Evolutionary conservation across 495 filamentous ascomycete genomes (phyloP).

Genomic region (Lasiosphaeria miniovina): DNA sequence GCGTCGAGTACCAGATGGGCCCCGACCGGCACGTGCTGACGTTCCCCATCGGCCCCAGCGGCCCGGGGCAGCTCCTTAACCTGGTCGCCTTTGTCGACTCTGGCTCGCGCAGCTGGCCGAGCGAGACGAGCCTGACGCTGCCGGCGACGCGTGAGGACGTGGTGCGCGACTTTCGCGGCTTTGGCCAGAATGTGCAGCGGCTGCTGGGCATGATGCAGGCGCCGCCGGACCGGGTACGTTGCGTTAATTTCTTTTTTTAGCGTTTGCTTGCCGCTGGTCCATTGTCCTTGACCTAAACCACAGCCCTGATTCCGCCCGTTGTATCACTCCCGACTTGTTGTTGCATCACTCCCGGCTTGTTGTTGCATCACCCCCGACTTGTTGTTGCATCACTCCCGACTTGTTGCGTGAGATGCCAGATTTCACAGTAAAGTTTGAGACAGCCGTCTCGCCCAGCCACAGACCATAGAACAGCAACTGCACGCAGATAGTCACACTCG

Average conservation of each 20-base stretch:
- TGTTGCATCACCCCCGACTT: too few relatives aligned
- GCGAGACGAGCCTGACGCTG: background rate
- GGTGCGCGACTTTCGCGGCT: slow-evolving; percentile 50
- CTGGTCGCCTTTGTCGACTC: slow-evolving; percentile 18
- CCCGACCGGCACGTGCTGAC: slow-evolving; percentile 58
- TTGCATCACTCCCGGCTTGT: too few relatives aligned
- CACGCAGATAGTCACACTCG: background rate
- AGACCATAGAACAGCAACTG: background rate
- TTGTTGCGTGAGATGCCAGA: too few relatives aligned
- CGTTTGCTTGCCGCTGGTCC: slow-evolving; percentile 6
- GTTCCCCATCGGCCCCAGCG: slow-evolving; percentile 56
- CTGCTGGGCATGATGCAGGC: slow-evolving; percentile 27
- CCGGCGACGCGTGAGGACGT: slow-evolving; percentile 50
- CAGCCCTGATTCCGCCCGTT: too few relatives aligned
- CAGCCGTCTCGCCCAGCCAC: too few relatives aligned
- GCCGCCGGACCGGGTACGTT: slow-evolving; percentile 21
- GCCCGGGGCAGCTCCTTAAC: slow-evolving; percentile 57
- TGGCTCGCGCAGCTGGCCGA: slow-evolving; percentile 27
- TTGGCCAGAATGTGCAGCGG: slow-evolving; percentile 45
- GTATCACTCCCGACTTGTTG: too few relatives aligned
- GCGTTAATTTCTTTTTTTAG: background rate
- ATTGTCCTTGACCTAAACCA: background rate
- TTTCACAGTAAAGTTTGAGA: too few relatives aligned
- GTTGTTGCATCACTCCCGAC: too few relatives aligned
- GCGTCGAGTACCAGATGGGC: slow-evolving; percentile 53